Conservation (phyloP, 148 eudicot genomes). For the Chenopodium album region DNA sequence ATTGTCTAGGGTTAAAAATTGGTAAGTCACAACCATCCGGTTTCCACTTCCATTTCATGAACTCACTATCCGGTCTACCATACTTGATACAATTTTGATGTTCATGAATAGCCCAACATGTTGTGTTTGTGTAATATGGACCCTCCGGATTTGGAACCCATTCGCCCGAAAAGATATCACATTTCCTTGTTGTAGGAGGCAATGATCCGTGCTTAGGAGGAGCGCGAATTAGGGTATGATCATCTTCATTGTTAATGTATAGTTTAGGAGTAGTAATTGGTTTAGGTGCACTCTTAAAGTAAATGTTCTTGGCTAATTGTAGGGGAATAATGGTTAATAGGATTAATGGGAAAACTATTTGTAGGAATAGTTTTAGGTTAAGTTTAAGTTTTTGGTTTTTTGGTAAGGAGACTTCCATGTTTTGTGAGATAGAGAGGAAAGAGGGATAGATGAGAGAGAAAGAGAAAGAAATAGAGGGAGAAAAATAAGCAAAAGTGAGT, state of each 20-base stretch:
- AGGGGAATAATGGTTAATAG: conserved; percentile 32
- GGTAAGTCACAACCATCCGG: conserved; percentile 54
- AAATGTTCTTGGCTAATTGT: conserved; percentile 20
- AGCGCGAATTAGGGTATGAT: background rate
- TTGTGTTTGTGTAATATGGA: conserved; percentile 45
- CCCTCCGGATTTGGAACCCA: conserved; percentile 59
- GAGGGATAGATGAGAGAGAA: background rate
- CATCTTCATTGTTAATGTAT: background rate
- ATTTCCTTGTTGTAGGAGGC: conserved; percentile 20
- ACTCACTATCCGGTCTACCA: conserved; percentile 44
- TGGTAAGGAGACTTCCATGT: conserved; percentile 23
- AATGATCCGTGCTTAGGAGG: conserved; percentile 17
- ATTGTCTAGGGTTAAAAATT: conserved; percentile 39
- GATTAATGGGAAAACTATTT: conserved; percentile 26
- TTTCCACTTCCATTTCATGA: conserved; percentile 57
- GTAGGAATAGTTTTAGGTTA: conserved; percentile 31
- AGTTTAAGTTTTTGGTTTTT: conserved; percentile 11
- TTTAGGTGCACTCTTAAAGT: background rate
- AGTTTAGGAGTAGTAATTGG: background rate
- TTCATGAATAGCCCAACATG: conserved; percentile 53
- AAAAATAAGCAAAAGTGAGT: background rate
- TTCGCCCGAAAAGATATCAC: conserved; percentile 55
- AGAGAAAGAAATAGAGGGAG: background rate
- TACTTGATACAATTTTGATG: conserved; percentile 55
- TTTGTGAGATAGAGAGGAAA: conserved; percentile 3